Conservation (phyloP, 371 early-diverging fungal genomes). For the Mortierella sp. region DNA sequence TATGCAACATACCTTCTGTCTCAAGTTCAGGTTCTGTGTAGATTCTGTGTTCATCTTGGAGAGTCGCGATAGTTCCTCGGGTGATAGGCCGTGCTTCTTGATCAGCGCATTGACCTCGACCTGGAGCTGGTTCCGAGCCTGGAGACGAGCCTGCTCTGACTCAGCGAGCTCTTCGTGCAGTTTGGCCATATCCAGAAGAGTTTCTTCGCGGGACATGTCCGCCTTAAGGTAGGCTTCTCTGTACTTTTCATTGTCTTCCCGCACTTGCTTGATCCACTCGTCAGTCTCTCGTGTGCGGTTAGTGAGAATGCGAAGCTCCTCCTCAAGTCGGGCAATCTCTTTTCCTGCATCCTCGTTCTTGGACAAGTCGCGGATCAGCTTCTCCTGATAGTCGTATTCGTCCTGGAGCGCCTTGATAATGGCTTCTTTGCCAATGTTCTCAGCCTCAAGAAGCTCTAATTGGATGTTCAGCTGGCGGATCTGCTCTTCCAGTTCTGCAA, state of each 20-base stretch:
- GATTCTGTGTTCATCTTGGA: conserved; percentile 46
- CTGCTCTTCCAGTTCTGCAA: conserved; percentile 40
- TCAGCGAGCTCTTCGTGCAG: conserved; percentile 47
- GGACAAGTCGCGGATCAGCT: conserved; percentile 39
- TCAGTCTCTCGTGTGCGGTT: conserved; percentile 35
- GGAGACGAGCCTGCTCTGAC: conserved; percentile 24
- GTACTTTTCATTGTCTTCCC: conserved; percentile 44
- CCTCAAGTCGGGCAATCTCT: conserved; percentile 33
- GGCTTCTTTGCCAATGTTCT: conserved; percentile 49
- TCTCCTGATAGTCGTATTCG: conserved; percentile 50
- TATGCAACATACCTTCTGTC: conserved; percentile 36
- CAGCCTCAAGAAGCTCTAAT: conserved; percentile 44
- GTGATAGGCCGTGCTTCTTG: conserved; percentile 29
- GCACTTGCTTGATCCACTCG: conserved; percentile 46
- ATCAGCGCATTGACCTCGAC: conserved; percentile 35
- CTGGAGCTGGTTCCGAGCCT: conserved; percentile 39
- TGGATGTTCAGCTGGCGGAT: conserved; percentile 31
- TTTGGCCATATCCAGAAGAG: conserved; percentile 48
- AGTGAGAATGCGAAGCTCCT: conserved; percentile 26
- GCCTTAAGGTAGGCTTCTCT: conserved; percentile 46
- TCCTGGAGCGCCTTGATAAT: conserved; percentile 47
- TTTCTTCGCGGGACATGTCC: conserved; percentile 41
- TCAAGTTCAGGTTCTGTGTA: conserved; percentile 39
- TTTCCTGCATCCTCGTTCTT: conserved; percentile 43
- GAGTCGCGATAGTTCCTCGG: conserved; percentile 32